These are phyloP conservation scores for Leucosporidium creatinivorum DNA, from an alignment of 768 basidiomycete species.

Conservation along the genomic window DNA sequence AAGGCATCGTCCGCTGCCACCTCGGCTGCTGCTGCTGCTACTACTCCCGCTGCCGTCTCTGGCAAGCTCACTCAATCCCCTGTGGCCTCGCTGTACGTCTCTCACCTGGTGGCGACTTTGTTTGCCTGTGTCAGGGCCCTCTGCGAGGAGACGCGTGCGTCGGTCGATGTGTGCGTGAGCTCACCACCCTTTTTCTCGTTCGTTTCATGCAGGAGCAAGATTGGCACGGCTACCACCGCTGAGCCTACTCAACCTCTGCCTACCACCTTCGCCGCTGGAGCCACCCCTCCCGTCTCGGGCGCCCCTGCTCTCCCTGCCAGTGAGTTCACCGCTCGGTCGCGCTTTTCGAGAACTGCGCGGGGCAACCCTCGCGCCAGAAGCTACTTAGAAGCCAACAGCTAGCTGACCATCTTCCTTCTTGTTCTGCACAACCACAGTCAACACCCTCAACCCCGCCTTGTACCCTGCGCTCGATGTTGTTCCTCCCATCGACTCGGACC, in stretches of 20 bases:
- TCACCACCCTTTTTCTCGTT: background rate
- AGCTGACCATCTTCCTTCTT: too few species aligned
- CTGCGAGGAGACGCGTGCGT: background rate
- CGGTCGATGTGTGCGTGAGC: background rate
- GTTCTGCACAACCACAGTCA: slow-evolving; percentile 15
- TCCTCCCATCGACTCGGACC: slow-evolving; percentile 55
- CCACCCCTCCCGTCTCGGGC: slow-evolving; percentile 56
- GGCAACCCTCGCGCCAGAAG: background rate
- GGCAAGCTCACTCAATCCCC: background rate
- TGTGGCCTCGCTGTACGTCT: background rate
- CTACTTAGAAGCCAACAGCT: background rate
- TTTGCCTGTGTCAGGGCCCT: too few species aligned
- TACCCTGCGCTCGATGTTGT: slow-evolving; percentile 61
- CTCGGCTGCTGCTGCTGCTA: background rate
- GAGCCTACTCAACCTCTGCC: slow-evolving; percentile 49
- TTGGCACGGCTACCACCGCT: slow-evolving; percentile 34
- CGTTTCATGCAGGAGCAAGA: slow-evolving; percentile 6
- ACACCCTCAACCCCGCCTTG: slow-evolving; percentile 45
- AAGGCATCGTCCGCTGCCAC: background rate
- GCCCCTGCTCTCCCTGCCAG: slow-evolving; percentile 59
- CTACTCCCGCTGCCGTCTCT: background rate
- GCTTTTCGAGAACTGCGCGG: background rate
- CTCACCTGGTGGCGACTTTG: too few species aligned
- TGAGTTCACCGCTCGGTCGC: slow-evolving; percentile 7
- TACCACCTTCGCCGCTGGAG: slow-evolving; percentile 55